These are phyloP conservation scores for Tilletia caries DNA, from an alignment of 1,284 basidiomycete species.

Conservation along the genomic window DNA sequence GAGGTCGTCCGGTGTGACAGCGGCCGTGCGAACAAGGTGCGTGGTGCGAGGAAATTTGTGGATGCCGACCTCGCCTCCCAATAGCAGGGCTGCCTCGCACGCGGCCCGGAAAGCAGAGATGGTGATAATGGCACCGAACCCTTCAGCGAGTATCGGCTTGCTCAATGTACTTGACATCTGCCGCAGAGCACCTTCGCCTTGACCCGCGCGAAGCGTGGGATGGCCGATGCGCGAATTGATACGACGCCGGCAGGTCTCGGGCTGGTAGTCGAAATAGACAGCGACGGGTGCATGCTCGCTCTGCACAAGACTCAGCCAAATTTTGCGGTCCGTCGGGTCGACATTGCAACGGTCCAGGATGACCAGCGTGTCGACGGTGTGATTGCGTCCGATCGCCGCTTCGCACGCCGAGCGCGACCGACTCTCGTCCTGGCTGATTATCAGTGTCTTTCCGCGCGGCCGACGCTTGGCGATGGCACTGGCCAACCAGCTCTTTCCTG, in stretches of 20 bases:
- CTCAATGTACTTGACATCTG: constrained; percentile 61
- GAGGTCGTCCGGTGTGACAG: constrained; percentile 62
- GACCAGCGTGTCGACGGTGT: constrained; percentile 7
- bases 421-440: constrained; percentile 63
- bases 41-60: constrained; percentile 66
- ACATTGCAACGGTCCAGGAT: constrained; percentile 16
- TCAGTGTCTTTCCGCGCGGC: constrained; percentile 53
- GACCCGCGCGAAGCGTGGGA: constrained; percentile 63
- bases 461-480: constrained; percentile 55
- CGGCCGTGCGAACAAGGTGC: constrained; percentile 63
- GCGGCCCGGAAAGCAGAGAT: constrained; percentile 61
- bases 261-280: constrained; percentile 63
- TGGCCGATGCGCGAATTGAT: constrained; percentile 63
- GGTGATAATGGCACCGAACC: constrained; percentile 60
- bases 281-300: constrained; percentile 56
- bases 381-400: constrained; percentile 32
- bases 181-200: constrained; percentile 56
- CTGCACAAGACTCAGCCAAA: constrained; percentile 7
- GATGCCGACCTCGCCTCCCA: constrained; percentile 56
- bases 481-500: constrained; percentile 62
- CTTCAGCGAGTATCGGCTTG: constrained; percentile 59
- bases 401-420: constrained; percentile 59
- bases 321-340: background rate
- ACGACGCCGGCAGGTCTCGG: constrained; percentile 60
- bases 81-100: constrained; percentile 57